Evolutionary conservation across 345 rosid genomes (phyloP).

Genomic region (Luvunga scandens): DNA sequence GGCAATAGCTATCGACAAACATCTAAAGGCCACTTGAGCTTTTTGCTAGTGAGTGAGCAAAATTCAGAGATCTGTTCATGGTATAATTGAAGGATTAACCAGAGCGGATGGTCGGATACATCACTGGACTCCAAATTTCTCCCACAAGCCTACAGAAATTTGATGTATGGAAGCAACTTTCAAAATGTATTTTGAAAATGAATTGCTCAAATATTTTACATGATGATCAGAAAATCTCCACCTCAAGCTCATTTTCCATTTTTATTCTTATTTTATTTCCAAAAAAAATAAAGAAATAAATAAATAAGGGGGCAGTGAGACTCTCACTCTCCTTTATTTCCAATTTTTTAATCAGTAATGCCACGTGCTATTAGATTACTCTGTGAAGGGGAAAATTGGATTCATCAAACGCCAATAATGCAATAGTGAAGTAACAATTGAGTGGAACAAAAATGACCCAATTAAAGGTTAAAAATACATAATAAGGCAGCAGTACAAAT

Average conservation of each 20-base stretch:
- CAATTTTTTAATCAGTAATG: background rate
- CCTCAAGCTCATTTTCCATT: background rate
- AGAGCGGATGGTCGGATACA: background rate
- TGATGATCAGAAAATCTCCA: background rate
- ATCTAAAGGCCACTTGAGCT: background rate
- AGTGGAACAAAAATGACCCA: background rate
- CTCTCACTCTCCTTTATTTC: background rate
- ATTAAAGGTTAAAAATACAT: background rate
- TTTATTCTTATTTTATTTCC: background rate
- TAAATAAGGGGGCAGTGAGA: background rate
- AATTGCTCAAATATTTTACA: background rate
- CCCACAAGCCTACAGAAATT: background rate
- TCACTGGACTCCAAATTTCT: background rate
- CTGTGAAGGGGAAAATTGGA: background rate
- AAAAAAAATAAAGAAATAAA: background rate
- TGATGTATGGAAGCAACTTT: background rate
- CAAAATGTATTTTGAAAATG: background rate
- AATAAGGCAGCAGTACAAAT: background rate
- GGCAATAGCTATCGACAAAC: constrained; percentile 8
- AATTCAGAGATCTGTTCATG: background rate
- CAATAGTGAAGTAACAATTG: background rate
- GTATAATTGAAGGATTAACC: background rate
- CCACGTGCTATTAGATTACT: background rate
- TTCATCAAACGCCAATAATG: constrained; percentile 5
- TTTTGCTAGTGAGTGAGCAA: background rate